Conservation (phyloP, 495 filamentous ascomycete species). For the Podospora conica region DNA sequence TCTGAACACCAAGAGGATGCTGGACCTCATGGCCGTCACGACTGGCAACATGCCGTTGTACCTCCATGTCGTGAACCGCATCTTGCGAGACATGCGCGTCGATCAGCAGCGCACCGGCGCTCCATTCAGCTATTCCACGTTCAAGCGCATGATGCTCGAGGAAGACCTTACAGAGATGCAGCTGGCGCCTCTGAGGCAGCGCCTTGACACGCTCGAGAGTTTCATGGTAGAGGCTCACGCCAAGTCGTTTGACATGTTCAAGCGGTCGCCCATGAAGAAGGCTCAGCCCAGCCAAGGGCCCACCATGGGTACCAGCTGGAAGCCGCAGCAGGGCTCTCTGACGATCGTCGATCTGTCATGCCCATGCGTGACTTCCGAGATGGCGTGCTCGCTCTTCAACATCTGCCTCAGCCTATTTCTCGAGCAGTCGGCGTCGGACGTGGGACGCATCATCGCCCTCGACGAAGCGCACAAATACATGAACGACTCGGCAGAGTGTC, state of each 20-base stretch:
- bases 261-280: background rate
- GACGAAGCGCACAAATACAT: slow-evolving; percentile 42
- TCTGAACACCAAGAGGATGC: slow-evolving; percentile 58
- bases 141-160: slow-evolving; percentile 33
- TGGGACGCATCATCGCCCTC: slow-evolving; percentile 35
- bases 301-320: slow-evolving; percentile 28
- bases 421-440: slow-evolving; percentile 38
- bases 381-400: slow-evolving; percentile 64
- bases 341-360: slow-evolving; percentile 73
- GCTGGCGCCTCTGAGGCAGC: slow-evolving; percentile 46
- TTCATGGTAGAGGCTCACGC: slow-evolving; percentile 44
- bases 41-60: slow-evolving; percentile 53
- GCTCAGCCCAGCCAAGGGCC: background rate
- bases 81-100: slow-evolving; percentile 56
- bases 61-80: slow-evolving; percentile 50
- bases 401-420: slow-evolving; percentile 59
- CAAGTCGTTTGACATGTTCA: slow-evolving; percentile 13
- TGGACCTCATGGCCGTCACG: slow-evolving; percentile 60
- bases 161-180: slow-evolving; percentile 41
- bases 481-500: slow-evolving; percentile 33
- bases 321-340: slow-evolving; percentile 44
- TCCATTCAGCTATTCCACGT: slow-evolving; percentile 49
- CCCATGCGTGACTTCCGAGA: slow-evolving; percentile 60
- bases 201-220: slow-evolving; percentile 52
- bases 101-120: slow-evolving; percentile 30